A percentile compares a stretch with the other conserved stretches of the same genome.
Conservation (phyloP, 1,284 basidiomycete genomes). For the Heterobasidion irregulare region DNA sequence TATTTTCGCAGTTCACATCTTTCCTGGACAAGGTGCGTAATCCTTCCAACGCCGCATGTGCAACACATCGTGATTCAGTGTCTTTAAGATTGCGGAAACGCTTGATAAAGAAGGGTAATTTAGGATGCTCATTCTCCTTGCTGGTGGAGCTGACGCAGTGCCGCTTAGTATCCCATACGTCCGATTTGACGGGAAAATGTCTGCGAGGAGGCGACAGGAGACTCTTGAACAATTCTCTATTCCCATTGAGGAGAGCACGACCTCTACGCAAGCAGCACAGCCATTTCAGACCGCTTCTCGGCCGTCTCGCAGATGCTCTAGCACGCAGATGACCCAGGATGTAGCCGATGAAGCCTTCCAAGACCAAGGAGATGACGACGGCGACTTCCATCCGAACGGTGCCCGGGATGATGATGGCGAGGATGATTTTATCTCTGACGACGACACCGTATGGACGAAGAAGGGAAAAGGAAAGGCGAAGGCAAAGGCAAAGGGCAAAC, state of each 20-base stretch:
- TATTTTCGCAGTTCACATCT: conserved; percentile 82
- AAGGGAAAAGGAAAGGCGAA: conserved; percentile 13
- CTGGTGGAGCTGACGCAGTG: conserved; percentile 4
- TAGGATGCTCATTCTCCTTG: not conserved
- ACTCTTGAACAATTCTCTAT: conserved; percentile 67
- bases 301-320: conserved; percentile 13
- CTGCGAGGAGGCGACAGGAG: conserved; percentile 69
- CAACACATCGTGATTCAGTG: not conserved
- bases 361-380: conserved; percentile 5
- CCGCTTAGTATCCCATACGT: conserved; percentile 59
- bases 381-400: conserved; percentile 1
- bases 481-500: conserved; percentile 27
- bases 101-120: conserved; percentile 55
- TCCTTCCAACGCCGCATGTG: not conserved
- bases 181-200: conserved; percentile 80
- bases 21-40: conserved; percentile 66
- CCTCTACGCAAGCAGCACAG: conserved; percentile 5
- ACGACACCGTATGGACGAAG: conserved; percentile 20
- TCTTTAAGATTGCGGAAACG: conserved; percentile 54
- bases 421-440: conserved; percentile 24
- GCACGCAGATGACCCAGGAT: conserved; percentile 6
- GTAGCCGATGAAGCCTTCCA: conserved; percentile 10
- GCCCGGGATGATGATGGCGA: conserved; percentile 2
- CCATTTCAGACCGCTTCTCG: conserved; percentile 9
- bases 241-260: conserved; percentile 37